phyloP scores from a whole-genome alignment of 495 filamentous ascomycete genomes.

The Bryoglossum gracile region DNA sequence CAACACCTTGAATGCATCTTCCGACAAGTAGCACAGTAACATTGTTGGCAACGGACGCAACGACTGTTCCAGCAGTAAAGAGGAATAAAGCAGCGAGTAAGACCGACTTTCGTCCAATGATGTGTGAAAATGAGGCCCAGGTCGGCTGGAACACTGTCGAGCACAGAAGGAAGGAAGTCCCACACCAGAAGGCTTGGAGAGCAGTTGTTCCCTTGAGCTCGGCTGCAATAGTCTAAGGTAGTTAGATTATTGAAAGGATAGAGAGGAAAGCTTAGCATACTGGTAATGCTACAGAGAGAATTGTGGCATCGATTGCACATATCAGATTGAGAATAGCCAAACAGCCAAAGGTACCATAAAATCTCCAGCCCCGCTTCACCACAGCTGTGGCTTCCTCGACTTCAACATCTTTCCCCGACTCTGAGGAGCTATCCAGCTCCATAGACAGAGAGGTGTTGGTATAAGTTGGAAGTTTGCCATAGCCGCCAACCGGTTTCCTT shows the following conservation, averaged over 20 bases:
- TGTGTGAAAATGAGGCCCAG: conserved; percentile 42
- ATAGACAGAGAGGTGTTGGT: background rate
- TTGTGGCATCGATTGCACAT: conserved; percentile 21
- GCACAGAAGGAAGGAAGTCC: conserved; percentile 44
- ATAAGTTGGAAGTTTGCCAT: background rate
- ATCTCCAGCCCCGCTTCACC: conserved; percentile 6
- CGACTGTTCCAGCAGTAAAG: conserved; percentile 51
- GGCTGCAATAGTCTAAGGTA: conserved; percentile 22
- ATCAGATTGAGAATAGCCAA: conserved; percentile 16
- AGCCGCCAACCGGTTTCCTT: background rate
- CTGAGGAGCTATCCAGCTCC: background rate
- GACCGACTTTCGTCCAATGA: conserved; percentile 42
- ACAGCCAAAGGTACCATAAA: conserved; percentile 14
- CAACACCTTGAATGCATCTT: conserved; percentile 59
- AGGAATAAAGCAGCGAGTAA: conserved; percentile 41
- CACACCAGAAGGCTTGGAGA: conserved; percentile 50
- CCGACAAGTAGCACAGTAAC: conserved; percentile 52
- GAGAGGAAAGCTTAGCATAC: conserved; percentile 1
- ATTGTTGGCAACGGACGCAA: conserved; percentile 51
- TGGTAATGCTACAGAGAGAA: conserved; percentile 16
- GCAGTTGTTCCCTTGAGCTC: conserved; percentile 40
- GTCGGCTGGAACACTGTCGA: conserved; percentile 45
- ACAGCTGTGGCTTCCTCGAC: background rate
- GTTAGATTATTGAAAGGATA: background rate
- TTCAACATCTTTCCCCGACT: background rate